phyloP scores from a whole-genome alignment of 2,329 filamentous ascomycete genomes.

The Stagonosporopsis tanaceti region DNA sequence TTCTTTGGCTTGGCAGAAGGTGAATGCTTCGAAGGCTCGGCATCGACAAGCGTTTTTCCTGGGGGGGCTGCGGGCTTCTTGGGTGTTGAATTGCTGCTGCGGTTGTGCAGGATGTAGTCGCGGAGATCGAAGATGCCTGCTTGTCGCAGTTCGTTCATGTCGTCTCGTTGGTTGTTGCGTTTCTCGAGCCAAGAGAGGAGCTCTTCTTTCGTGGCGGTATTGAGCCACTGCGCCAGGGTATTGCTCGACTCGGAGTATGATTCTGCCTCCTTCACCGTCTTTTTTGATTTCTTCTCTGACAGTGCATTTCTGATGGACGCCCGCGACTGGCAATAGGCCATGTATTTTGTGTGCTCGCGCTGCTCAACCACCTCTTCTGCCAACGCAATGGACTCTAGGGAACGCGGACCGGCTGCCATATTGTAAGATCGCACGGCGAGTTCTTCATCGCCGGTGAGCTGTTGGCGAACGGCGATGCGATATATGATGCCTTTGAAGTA shows the following conservation, averaged over 20 bases:
- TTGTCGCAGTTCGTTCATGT: background rate
- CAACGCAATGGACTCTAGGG: background rate
- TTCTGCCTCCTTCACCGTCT: background rate
- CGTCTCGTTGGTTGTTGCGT: background rate
- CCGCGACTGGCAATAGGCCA: background rate
- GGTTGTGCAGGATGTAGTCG: background rate
- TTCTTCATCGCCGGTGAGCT: background rate
- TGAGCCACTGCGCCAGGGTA: background rate
- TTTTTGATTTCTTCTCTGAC: background rate
- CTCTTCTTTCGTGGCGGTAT: conserved; percentile 1
- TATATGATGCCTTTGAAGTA: conserved; percentile 7
- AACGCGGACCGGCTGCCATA: background rate
- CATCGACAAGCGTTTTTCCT: background rate
- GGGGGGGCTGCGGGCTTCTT: background rate
- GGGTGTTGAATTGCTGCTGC: no score
- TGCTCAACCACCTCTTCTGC: background rate
- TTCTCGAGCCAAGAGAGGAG: background rate
- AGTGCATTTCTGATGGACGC: no score
- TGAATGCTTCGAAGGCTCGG: background rate
- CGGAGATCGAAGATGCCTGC: conserved; percentile 1
- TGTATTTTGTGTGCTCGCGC: background rate
- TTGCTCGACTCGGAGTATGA: background rate
- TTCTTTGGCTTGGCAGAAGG: background rate
- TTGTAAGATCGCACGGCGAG: background rate
- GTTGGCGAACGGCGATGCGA: background rate